A percentile compares a stretch with the other conserved stretches of the same genome.
Conservation (phyloP, 768 basidiomycete genomes). For the Panaeolus papilionaceus region DNA sequence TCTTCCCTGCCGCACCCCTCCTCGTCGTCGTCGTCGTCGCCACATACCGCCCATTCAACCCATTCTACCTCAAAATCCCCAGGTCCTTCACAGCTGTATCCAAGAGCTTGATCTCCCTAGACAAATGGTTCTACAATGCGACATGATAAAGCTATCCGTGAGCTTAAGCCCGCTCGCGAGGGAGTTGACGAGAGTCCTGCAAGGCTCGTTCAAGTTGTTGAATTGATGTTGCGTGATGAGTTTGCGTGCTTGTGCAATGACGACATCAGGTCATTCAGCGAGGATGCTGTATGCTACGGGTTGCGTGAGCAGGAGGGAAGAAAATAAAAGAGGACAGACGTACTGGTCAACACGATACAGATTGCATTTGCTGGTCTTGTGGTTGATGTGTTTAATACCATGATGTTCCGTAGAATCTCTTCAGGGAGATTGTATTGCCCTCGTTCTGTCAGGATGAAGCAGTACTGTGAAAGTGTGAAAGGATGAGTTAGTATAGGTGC, state of each 20-base stretch:
- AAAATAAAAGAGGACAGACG: constrained; percentile 24
- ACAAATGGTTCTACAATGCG: constrained; percentile 83
- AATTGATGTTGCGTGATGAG: constrained; percentile 81
- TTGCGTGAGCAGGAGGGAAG: not conserved
- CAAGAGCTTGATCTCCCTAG: constrained; percentile 78
- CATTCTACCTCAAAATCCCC: constrained; percentile 68
- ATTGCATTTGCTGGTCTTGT: constrained; percentile 68
- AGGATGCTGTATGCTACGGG: constrained; percentile 74
- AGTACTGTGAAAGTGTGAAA: constrained; percentile 70
- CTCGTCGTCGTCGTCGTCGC: constrained; percentile 38
- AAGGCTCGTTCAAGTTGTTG: constrained; percentile 86
- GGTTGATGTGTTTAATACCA: constrained; percentile 70
- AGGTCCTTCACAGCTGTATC: constrained; percentile 71
- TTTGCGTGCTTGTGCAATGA: constrained; percentile 80
- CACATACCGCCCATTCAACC: constrained; percentile 61
- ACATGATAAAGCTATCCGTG: constrained; percentile 78
- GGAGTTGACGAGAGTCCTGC: constrained; percentile 75
- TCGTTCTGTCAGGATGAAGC: constrained; percentile 69
- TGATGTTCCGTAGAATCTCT: constrained; percentile 78
- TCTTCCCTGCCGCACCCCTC: constrained; percentile 31
- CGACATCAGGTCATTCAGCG: constrained; percentile 56
- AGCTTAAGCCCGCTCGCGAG: constrained; percentile 75
- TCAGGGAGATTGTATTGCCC: constrained; percentile 71
- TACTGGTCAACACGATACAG: constrained; percentile 79
- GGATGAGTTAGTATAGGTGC: not conserved